These are phyloP conservation scores for Metarhizium rileyi DNA, from an alignment of 2,329 filamentous ascomycete species.

Conservation along the genomic window DNA sequence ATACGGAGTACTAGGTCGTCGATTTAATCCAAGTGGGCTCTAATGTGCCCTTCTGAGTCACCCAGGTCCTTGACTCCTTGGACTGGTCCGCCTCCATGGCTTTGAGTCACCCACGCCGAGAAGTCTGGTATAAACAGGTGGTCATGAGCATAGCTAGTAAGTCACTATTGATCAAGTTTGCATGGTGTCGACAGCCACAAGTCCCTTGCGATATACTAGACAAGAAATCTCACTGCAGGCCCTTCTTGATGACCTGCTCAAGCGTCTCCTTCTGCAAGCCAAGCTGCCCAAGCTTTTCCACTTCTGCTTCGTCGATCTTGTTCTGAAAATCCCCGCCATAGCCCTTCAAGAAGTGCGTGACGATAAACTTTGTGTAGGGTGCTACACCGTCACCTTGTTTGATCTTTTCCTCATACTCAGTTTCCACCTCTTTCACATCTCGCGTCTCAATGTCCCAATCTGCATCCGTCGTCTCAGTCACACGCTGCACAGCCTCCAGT, in stretches of 20 bases:
- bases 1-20: too few species aligned
- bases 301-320: conserved; percentile 15
- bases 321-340: conserved; percentile 22
- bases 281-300: conserved; percentile 12
- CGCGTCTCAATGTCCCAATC: conserved; percentile 15
- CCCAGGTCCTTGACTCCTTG: too few species aligned
- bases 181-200: too few species aligned
- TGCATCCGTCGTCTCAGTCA: conserved; percentile 17
- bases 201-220: too few species aligned
- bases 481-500: conserved; percentile 20
- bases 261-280: conserved; percentile 19
- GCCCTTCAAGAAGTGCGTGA: conserved; percentile 19
- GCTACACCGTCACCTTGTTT: conserved; percentile 11
- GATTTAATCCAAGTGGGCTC: too few species aligned
- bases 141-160: too few species aligned
- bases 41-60: too few species aligned
- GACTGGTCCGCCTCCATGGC: too few species aligned
- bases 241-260: conserved; percentile 15
- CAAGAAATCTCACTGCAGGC: not conserved
- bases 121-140: too few species aligned
- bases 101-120: too few species aligned
- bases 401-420: conserved; percentile 10
- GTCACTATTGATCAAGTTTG: too few species aligned
- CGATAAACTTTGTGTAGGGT: conserved; percentile 16
- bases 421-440: conserved; percentile 6